Evolutionary conservation across 768 basidiomycete genomes (phyloP).

Genomic region (Gyrodon lividus): DNA sequence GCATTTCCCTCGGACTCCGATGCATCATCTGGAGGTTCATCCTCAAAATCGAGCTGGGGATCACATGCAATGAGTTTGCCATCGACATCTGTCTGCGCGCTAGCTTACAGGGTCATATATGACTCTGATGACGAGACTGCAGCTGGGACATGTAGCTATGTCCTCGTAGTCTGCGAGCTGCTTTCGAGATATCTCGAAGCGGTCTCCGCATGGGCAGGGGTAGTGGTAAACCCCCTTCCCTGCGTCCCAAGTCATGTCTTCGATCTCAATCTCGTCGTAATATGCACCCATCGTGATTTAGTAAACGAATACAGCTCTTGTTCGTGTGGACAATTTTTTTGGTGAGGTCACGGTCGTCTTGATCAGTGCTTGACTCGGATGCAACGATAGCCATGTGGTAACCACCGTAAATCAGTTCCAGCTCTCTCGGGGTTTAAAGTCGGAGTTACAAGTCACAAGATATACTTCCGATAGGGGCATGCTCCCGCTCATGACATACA

Average conservation of each 20-base stretch:
- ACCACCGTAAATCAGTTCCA: no score
- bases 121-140: slow-evolving; percentile 88
- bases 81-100: neutral
- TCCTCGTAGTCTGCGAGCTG: slow-evolving; percentile 91
- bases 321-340: neutral
- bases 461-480: no score
- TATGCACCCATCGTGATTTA: slow-evolving; percentile 65
- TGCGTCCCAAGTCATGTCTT: slow-evolving; percentile 92
- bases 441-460: no score
- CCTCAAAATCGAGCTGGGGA: slow-evolving; percentile 77
- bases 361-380: neutral
- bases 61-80: slow-evolving; percentile 3
- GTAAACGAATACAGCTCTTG: neutral
- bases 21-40: slow-evolving; percentile 61
- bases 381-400: no score
- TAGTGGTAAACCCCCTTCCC: slow-evolving; percentile 87
- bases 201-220: slow-evolving; percentile 96
- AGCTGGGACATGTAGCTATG: slow-evolving; percentile 94
- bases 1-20: slow-evolving; percentile 24
- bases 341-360: no score
- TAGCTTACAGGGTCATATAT: slow-evolving; percentile 89
- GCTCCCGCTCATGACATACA: no score
- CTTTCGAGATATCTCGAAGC: slow-evolving; percentile 88
- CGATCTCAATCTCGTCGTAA: slow-evolving; percentile 97
- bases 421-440: no score